Evolutionary conservation across 1,284 basidiomycete species (phyloP).

Genomic region (Boletus sp.): DNA sequence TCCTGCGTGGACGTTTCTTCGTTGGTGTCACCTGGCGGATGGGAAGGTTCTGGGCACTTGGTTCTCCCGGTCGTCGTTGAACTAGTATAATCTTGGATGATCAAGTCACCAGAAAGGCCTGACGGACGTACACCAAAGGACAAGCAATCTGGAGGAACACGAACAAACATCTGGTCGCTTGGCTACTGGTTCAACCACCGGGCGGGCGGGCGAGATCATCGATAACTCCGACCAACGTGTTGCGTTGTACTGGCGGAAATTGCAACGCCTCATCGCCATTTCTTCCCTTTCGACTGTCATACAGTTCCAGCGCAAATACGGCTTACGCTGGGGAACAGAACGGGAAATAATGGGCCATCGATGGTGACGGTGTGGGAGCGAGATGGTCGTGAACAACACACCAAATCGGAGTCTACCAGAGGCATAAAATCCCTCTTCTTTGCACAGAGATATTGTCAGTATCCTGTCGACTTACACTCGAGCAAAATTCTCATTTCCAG

Average conservation of each 20-base stretch:
- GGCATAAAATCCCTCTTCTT: slow-evolving; percentile 9
- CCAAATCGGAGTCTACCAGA: slow-evolving; percentile 6
- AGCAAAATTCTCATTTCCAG: slow-evolving; percentile 1
- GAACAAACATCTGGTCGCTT: too few species aligned
- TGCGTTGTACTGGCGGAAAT: background rate
- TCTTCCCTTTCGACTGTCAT: too few species aligned
- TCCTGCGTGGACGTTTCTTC: background rate
- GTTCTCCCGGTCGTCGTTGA: background rate
- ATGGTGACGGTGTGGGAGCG: background rate
- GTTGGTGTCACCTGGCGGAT: background rate
- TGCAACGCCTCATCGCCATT: background rate
- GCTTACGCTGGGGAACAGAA: too few species aligned
- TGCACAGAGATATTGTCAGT: background rate
- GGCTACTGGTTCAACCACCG: background rate
- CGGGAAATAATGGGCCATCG: background rate
- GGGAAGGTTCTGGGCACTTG: background rate
- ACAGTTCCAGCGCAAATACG: too few species aligned
- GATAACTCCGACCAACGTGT: background rate
- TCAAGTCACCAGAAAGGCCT: background rate
- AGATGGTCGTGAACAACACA: slow-evolving; percentile 1
- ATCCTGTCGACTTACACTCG: slow-evolving; percentile 1
- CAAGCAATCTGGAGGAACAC: background rate
- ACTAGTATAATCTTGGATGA: background rate
- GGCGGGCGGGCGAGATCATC: background rate
- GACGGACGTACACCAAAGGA: background rate